Percentiles rank a stretch among this genome's conserved stretches.
phyloP scores from a whole-genome alignment of 768 basidiomycete species.

The Myochromella boudieri region DNA sequence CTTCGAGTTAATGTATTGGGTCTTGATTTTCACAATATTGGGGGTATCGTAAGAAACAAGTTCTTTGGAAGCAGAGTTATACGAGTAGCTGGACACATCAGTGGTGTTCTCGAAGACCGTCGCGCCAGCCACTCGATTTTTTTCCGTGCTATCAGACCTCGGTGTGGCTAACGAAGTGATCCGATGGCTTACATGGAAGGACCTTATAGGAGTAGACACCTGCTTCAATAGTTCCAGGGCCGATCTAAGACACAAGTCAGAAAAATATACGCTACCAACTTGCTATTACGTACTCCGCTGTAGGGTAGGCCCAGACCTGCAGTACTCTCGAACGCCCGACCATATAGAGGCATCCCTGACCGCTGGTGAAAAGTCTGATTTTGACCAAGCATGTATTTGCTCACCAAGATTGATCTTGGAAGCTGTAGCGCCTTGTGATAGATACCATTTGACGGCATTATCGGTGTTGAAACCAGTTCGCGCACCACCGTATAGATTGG shows the following conservation, averaged over 20 bases:
- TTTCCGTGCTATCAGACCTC: neutral
- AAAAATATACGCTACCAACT: neutral
- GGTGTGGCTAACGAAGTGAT: neutral
- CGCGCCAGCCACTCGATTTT: slow-evolving; percentile 46
- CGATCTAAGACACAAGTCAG: slow-evolving; percentile 42
- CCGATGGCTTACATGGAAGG: slow-evolving; percentile 54
- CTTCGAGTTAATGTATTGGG: slow-evolving; percentile 60
- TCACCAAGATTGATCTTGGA: slow-evolving; percentile 68
- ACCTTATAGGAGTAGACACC: slow-evolving; percentile 77
- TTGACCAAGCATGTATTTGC: neutral
- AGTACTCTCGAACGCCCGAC: slow-evolving; percentile 74
- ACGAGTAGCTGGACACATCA: slow-evolving; percentile 77
- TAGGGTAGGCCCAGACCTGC: slow-evolving; percentile 65
- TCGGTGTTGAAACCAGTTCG: slow-evolving; percentile 70
- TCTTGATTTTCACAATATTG: slow-evolving; percentile 63
- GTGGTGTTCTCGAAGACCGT: slow-evolving; percentile 64
- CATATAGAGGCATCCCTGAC: slow-evolving; percentile 76
- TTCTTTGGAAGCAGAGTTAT: slow-evolving; percentile 63
- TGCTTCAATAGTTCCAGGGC: slow-evolving; percentile 68
- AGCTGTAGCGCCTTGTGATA: slow-evolving; percentile 58
- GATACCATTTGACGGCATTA: slow-evolving; percentile 60
- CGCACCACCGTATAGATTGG: slow-evolving; percentile 67
- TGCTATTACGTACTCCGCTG: slow-evolving; percentile 48
- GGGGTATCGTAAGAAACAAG: slow-evolving; percentile 80
- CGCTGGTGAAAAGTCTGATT: slow-evolving; percentile 1